phyloP scores from a whole-genome alignment of 2,329 filamentous ascomycete species.

The Lachnellula arida region DNA sequence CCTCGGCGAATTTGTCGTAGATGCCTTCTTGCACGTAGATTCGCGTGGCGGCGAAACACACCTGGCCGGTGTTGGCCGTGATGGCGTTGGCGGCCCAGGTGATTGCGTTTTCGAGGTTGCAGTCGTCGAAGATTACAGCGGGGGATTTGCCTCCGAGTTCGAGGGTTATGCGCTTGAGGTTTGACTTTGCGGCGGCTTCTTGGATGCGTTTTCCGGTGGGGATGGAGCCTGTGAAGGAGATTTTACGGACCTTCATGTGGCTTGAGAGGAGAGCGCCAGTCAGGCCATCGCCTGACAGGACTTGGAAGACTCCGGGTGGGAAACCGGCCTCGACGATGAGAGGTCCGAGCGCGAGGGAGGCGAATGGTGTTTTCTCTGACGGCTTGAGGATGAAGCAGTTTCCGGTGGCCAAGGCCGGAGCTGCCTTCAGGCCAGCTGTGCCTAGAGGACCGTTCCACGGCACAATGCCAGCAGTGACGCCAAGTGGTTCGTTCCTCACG shows the following conservation, averaged over 20 bases:
- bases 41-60: conserved; percentile 69
- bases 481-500: conserved; percentile 35
- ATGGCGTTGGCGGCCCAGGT: conserved; percentile 39
- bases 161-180: conserved; percentile 40
- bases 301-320: conserved; percentile 38
- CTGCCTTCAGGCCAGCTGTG: conserved; percentile 49
- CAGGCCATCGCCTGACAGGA: conserved; percentile 37
- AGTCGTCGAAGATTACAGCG: conserved; percentile 40
- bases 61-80: conserved; percentile 69
- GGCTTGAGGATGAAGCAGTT: conserved; percentile 59
- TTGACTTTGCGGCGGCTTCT: conserved; percentile 36
- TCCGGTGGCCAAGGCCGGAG: conserved; percentile 54
- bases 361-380: conserved; percentile 57
- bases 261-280: conserved; percentile 35
- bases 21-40: conserved; percentile 62
- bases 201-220: conserved; percentile 37
- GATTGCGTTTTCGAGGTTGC: conserved; percentile 44
- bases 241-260: conserved; percentile 37
- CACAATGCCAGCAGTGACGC: conserved; percentile 51
- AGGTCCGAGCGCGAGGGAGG: conserved; percentile 43
- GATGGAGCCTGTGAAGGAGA: conserved; percentile 39
- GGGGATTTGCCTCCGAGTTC: conserved; percentile 42
- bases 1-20: conserved; percentile 55
- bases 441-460: conserved; percentile 52
- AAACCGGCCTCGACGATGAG: conserved; percentile 25